These are phyloP conservation scores for Plasmopara muralis DNA, from an alignment of 352 stramenopile genomes.

Conservation along the genomic window DNA sequence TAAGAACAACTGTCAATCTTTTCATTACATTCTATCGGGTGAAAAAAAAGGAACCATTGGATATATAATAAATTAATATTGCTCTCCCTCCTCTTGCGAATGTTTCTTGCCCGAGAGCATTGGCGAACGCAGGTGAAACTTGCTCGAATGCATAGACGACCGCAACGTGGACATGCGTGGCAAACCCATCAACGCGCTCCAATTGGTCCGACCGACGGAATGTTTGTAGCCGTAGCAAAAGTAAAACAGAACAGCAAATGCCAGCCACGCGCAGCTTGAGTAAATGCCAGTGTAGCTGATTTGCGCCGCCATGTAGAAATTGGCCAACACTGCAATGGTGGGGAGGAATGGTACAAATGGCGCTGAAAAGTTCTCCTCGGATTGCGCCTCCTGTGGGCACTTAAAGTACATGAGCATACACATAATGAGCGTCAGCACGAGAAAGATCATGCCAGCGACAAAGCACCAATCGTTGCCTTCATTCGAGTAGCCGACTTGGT, in stretches of 20 bases:
- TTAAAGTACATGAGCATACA: constrained; percentile 44
- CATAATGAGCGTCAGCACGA: constrained; percentile 30
- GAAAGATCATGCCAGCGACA: constrained; percentile 39
- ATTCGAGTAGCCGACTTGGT: constrained; percentile 53
- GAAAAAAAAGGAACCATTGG: neutral
- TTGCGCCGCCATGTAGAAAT: constrained; percentile 72
- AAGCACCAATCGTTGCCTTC: constrained; percentile 25
- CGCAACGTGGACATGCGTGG: constrained; percentile 40
- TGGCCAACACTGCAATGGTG: constrained; percentile 37
- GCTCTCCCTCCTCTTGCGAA: constrained; percentile 17
- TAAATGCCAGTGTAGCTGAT: constrained; percentile 43
- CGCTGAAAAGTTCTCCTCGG: constrained; percentile 46
- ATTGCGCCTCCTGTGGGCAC: constrained; percentile 51
- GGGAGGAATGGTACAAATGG: constrained; percentile 65
- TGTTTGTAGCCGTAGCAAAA: constrained; percentile 75
- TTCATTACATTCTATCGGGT: too few relatives aligned
- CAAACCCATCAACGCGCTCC: constrained; percentile 49
- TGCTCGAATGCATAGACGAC: constrained; percentile 29
- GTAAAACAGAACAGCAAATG: constrained; percentile 56
- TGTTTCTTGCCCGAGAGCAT: constrained; percentile 34
- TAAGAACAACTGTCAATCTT: too few relatives aligned
- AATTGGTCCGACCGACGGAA: constrained; percentile 51
- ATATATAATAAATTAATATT: too few relatives aligned
- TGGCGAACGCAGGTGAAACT: neutral
- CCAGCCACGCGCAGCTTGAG: constrained; percentile 51